Percentiles rank a stretch among this genome's conserved stretches.
These are phyloP conservation scores for Arthrinium phaeospermum DNA, from an alignment of 2,329 filamentous ascomycete species.

Conservation along the genomic window DNA sequence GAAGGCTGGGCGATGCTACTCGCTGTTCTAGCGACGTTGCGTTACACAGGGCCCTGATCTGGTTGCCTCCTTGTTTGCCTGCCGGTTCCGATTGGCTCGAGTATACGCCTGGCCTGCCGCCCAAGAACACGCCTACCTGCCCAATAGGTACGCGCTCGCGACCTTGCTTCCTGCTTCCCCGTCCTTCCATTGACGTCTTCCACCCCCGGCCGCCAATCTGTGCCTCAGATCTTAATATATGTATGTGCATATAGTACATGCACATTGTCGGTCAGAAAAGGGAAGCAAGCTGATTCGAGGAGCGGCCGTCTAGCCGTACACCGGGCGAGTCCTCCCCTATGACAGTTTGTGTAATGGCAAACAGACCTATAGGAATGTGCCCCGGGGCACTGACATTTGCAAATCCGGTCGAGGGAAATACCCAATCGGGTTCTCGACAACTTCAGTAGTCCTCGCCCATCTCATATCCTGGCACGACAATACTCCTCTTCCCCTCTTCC, in stretches of 20 bases:
- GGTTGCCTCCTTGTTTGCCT: background rate
- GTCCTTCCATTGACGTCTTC: background rate
- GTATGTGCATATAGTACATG: background rate
- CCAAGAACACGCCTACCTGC: slow-evolving; percentile 6
- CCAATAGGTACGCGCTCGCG: background rate
- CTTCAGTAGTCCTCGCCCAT: background rate
- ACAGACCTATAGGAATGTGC: background rate
- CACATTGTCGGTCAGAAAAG: background rate
- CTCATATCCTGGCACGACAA: background rate
- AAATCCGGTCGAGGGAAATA: background rate
- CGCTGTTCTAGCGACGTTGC: background rate
- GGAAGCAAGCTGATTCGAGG: background rate
- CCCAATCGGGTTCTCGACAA: background rate
- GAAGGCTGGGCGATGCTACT: background rate
- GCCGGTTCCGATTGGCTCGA: background rate
- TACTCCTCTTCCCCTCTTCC: background rate
- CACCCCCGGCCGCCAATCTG: background rate
- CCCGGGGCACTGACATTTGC: background rate
- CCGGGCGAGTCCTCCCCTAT: background rate
- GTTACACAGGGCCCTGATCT: background rate
- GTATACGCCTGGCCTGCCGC: background rate
- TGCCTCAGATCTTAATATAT: background rate
- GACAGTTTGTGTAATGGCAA: background rate
- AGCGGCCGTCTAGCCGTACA: background rate
- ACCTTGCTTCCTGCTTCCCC: background rate